These are phyloP conservation scores for Epichloe gansuensis DNA, from an alignment of 2,329 filamentous ascomycete genomes.

Conservation along the genomic window DNA sequence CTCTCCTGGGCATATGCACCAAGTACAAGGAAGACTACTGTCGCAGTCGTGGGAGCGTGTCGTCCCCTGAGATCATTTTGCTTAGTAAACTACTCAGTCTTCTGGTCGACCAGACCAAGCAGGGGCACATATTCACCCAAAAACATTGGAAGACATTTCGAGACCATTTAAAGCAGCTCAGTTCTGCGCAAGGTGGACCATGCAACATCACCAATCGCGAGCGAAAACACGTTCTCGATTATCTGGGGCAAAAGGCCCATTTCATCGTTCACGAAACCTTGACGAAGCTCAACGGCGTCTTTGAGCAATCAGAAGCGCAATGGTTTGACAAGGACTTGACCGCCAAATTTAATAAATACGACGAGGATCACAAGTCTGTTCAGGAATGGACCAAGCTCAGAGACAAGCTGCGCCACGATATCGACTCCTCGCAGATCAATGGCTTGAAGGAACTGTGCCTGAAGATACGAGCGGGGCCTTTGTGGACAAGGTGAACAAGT, in stretches of 20 bases:
- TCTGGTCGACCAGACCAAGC: constrained; percentile 46
- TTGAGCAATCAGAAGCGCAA: neutral
- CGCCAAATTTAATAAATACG: neutral
- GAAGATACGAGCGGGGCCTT: constrained; percentile 9
- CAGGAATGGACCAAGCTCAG: constrained; percentile 18
- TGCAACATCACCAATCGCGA: too few species aligned
- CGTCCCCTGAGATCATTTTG: constrained; percentile 27
- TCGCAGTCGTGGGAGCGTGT: constrained; percentile 44
- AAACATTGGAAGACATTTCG: constrained; percentile 29
- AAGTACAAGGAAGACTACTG: constrained; percentile 49
- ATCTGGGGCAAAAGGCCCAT: neutral
- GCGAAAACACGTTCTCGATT: neutral
- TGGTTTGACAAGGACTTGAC: neutral
- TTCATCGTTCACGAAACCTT: neutral
- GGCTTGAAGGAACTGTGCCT: constrained; percentile 15
- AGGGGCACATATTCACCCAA: constrained; percentile 37
- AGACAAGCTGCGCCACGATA: constrained; percentile 12
- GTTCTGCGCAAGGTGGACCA: too few species aligned
- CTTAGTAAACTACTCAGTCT: constrained; percentile 40
- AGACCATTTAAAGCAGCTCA: constrained; percentile 9
- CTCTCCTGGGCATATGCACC: constrained; percentile 52
- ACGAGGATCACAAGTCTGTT: neutral
- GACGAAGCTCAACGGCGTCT: neutral
- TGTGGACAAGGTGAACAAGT: constrained; percentile 17
- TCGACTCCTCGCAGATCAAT: constrained; percentile 20